phyloP scores from a whole-genome alignment of 345 rosid genomes.

The Eucalyptus sideroxylon region DNA sequence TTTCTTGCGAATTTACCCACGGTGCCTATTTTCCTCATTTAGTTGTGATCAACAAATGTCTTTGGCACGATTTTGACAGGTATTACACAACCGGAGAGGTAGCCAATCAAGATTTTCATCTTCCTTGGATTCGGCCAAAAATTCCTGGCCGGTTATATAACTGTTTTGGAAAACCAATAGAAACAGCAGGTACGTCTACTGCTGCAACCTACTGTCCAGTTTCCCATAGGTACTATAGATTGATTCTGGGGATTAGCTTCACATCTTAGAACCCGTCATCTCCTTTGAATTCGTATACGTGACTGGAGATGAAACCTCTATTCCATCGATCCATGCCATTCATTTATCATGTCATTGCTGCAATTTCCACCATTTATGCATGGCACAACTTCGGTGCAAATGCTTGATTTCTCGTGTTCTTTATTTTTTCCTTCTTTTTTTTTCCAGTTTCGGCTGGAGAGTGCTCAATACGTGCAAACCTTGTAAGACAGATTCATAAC shows the following conservation, averaged over 20 bases:
- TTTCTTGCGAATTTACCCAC: not conserved
- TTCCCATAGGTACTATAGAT: not conserved
- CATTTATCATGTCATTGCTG: no score
- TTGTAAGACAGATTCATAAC: not conserved
- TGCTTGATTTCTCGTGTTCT: not conserved
- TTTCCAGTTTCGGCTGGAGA: not conserved
- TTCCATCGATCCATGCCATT: not conserved
- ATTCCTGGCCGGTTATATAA: conserved; percentile 68
- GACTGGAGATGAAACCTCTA: not conserved
- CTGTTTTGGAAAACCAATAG: conserved; percentile 73
- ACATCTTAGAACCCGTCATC: not conserved
- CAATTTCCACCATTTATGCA: not conserved
- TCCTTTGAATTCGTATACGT: not conserved
- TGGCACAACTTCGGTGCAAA: not conserved
- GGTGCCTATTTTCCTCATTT: not conserved
- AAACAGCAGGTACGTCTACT: conserved; percentile 37
- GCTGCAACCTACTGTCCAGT: not conserved
- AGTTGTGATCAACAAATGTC: not conserved
- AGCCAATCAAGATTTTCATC: conserved; percentile 39
- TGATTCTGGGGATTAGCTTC: not conserved
- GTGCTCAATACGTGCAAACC: not conserved
- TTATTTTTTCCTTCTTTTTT: no score
- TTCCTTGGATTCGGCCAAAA: conserved; percentile 54
- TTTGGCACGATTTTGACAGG: conserved; percentile 10
- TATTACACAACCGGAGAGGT: conserved; percentile 34